Evolutionary conservation across 179 eudicot species (phyloP).

Genomic region (Corrigiola litoralis): DNA sequence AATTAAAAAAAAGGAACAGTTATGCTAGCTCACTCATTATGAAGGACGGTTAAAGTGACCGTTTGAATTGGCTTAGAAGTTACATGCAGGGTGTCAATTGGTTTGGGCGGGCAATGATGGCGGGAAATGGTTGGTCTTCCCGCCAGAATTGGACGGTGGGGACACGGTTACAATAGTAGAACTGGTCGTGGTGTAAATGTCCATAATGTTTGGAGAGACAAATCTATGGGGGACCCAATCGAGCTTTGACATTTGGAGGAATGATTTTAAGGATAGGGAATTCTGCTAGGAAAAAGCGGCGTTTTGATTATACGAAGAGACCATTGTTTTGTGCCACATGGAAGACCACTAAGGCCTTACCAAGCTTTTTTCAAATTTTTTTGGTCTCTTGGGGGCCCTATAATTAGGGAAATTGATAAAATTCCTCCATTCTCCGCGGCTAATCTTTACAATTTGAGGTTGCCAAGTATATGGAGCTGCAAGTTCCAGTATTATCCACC

Average conservation of each 20-base stretch:
- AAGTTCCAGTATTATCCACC: too few species aligned
- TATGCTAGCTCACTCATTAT: slow-evolving; percentile 10
- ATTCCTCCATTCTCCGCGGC: too few species aligned
- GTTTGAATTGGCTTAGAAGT: not conserved
- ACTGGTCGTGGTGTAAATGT: slow-evolving; percentile 1
- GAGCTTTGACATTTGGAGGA: slow-evolving; percentile 6
- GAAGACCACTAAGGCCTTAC: not conserved
- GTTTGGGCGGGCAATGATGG: not conserved
- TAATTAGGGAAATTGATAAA: too few species aligned
- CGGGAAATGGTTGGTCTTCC: slow-evolving; percentile 22
- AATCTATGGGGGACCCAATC: not conserved
- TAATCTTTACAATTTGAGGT: too few species aligned
- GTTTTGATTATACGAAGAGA: slow-evolving; percentile 4
- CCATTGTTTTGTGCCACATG: slow-evolving; percentile 3
- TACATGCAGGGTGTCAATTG: not conserved
- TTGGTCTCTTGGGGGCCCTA: not conserved
- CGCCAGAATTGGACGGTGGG: slow-evolving; percentile 18
- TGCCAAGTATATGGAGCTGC: too few species aligned
- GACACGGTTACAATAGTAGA: not conserved
- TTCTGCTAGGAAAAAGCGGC: not conserved
- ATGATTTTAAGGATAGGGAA: not conserved
- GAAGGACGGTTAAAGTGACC: not conserved
- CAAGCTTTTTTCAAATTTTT: not conserved
- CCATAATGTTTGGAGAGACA: slow-evolving; percentile 18
- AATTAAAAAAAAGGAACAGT: too few species aligned